A percentile compares a stretch with the other conserved stretches of the same genome.
These are phyloP conservation scores for Lachancea kluyveri DNA, from an alignment of 805 yeast species.

Conservation along the genomic window DNA sequence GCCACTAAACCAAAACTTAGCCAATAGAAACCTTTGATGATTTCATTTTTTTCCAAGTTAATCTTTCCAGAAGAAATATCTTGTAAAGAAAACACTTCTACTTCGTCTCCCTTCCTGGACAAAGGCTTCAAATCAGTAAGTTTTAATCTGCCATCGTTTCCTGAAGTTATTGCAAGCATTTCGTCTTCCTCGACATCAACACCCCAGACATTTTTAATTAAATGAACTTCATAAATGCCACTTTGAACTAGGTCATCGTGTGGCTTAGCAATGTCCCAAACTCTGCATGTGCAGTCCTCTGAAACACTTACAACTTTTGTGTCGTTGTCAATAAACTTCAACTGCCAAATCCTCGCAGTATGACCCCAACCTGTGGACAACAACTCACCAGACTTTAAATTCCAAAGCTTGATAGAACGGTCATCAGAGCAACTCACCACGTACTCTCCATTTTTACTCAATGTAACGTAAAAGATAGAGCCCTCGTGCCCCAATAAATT, in stretches of 20 bases:
- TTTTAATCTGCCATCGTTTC: slow-evolving; percentile 84
- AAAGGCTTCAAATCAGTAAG: slow-evolving; percentile 45
- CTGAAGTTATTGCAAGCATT: slow-evolving; percentile 70
- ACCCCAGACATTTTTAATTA: slow-evolving; percentile 87
- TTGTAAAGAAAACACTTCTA: slow-evolving; percentile 22
- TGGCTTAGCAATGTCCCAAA: slow-evolving; percentile 51
- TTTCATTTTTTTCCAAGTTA: slow-evolving; percentile 41
- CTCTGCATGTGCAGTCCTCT: slow-evolving; percentile 81
- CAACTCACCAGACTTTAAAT: slow-evolving; percentile 47
- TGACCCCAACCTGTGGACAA: slow-evolving; percentile 94
- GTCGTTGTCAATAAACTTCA: slow-evolving; percentile 46
- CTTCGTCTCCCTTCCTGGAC: slow-evolving; percentile 28
- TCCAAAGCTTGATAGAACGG: slow-evolving; percentile 77
- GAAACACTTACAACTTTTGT: slow-evolving; percentile 55
- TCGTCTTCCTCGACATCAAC: slow-evolving; percentile 45
- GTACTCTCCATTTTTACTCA: slow-evolving; percentile 48
- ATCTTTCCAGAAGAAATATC: slow-evolving; percentile 31
- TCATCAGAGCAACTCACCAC: slow-evolving; percentile 90
- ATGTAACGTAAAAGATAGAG: slow-evolving; percentile 74
- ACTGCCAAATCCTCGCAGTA: slow-evolving; percentile 86
- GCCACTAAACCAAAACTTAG: slow-evolving; percentile 41
- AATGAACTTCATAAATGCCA: slow-evolving; percentile 58
- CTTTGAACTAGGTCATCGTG: slow-evolving; percentile 19
- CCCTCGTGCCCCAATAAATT: slow-evolving; percentile 79
- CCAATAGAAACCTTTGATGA: slow-evolving; percentile 54